These are phyloP conservation scores for Oidium heveae DNA, from an alignment of 2,329 filamentous ascomycete genomes.

Conservation along the genomic window DNA sequence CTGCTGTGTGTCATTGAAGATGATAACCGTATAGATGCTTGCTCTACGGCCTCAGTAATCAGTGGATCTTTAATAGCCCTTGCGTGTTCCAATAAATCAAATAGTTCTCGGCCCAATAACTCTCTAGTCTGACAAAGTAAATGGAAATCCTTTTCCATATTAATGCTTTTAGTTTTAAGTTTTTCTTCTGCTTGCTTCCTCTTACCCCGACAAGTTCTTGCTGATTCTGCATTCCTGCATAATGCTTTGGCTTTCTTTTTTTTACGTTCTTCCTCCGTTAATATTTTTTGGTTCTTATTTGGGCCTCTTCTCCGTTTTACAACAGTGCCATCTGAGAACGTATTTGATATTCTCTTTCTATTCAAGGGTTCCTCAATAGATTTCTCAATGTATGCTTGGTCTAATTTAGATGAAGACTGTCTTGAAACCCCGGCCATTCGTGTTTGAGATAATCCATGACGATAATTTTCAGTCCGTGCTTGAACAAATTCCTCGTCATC, in stretches of 20 bases:
- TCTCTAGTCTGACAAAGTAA: background rate
- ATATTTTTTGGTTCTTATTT: background rate
- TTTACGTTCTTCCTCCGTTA: background rate
- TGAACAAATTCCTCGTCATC: too few species aligned
- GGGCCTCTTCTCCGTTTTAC: background rate
- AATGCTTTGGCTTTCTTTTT: background rate
- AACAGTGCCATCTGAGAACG: too few species aligned
- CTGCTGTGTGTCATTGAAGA: background rate
- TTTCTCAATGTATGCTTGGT: too few species aligned
- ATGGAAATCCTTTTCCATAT: background rate
- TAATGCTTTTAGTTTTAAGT: background rate
- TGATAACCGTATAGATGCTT: background rate
- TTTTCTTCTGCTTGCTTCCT: background rate
- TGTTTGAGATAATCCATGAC: too few species aligned
- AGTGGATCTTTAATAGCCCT: background rate
- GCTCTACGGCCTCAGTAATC: background rate
- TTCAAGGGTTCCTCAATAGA: too few species aligned
- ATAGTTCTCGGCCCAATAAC: background rate
- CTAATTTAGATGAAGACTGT: too few species aligned
- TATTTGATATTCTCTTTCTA: too few species aligned
- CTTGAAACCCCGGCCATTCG: too few species aligned
- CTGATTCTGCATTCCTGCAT: slow-evolving; percentile 1
- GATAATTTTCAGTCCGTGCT: too few species aligned
- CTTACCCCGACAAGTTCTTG: background rate
- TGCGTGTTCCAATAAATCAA: background rate